phyloP scores from a whole-genome alignment of 805 yeast species.

The Pichia exigua region DNA sequence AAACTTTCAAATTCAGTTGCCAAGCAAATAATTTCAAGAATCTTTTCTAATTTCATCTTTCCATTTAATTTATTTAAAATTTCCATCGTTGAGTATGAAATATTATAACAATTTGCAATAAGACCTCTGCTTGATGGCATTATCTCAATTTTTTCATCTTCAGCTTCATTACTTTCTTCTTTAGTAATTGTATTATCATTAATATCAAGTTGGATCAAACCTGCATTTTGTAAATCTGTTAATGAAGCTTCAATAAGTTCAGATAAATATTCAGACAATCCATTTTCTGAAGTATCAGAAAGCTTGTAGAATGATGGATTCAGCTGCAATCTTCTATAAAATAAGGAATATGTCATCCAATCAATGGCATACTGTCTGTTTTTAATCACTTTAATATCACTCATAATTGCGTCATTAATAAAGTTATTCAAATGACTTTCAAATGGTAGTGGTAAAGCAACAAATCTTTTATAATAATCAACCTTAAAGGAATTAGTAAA shows the following conservation, averaged over 20 bases:
- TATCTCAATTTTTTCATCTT: conserved; percentile 36
- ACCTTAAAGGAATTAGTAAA: conserved; percentile 49
- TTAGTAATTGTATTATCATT: conserved; percentile 24
- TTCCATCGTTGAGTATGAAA: conserved; percentile 61
- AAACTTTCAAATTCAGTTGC: conserved; percentile 66
- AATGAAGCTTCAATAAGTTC: conserved; percentile 71
- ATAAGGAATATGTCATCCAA: conserved; percentile 79
- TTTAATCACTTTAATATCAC: conserved; percentile 62
- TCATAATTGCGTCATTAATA: conserved; percentile 60
- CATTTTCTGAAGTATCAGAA: conserved; percentile 50
- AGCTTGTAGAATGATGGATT: conserved; percentile 92
- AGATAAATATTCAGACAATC: conserved; percentile 74
- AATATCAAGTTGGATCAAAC: conserved; percentile 52
- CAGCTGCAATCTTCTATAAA: conserved; percentile 68
- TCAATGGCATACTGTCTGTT: conserved; percentile 82
- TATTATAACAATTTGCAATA: conserved; percentile 66
- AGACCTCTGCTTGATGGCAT: conserved; percentile 61
- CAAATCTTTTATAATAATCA: conserved; percentile 61
- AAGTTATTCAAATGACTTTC: conserved; percentile 63
- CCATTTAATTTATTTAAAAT: conserved; percentile 46
- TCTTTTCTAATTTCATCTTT: conserved; percentile 49
- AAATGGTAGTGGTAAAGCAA: conserved; percentile 69
- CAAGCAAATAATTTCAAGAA: conserved; percentile 57
- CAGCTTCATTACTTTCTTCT: conserved; percentile 26
- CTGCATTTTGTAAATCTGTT: conserved; percentile 52